Conservation (phyloP, 495 filamentous ascomycete species). For the Trichoderma orchidacearum region DNA sequence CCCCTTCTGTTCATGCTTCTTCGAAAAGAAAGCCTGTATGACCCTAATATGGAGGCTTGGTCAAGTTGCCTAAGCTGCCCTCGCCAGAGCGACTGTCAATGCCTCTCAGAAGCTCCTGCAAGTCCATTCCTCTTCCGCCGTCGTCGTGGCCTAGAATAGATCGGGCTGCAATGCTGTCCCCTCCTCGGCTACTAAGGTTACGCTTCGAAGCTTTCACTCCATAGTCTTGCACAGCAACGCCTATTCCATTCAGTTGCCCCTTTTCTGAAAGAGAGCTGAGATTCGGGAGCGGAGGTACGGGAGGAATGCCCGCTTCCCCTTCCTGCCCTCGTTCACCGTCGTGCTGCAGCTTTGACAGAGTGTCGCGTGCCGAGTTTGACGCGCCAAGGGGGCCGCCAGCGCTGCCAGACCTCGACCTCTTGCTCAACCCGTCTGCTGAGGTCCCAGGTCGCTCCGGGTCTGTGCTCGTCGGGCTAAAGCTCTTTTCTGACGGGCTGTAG, state of each 20-base stretch:
- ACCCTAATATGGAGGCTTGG: conserved; percentile 28
- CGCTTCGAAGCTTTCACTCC: conserved; percentile 14
- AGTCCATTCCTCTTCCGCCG: conserved; percentile 21
- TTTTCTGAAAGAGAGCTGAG: conserved; percentile 5
- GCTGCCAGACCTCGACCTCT: conserved; percentile 1
- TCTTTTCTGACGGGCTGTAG: conserved; percentile 36
- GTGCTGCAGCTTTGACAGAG: neutral
- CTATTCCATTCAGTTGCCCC: neutral
- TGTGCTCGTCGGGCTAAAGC: conserved; percentile 26
- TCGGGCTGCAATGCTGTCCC: conserved; percentile 16
- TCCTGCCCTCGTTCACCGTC: conserved; percentile 9
- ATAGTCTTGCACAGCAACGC: conserved; percentile 14
- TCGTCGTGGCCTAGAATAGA: conserved; percentile 12
- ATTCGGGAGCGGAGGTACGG: conserved; percentile 27
- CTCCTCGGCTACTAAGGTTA: conserved; percentile 25
- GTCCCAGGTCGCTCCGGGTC: conserved; percentile 11
- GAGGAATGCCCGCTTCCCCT: conserved; percentile 17
- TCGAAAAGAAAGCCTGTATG: neutral
- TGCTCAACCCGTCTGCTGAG: conserved; percentile 7
- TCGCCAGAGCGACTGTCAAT: conserved; percentile 31
- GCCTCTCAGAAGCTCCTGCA: conserved; percentile 28
- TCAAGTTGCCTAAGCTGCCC: conserved; percentile 23
- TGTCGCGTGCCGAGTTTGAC: conserved; percentile 26
- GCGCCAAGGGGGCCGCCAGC: conserved; percentile 29
- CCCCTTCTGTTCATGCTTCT: too few relatives aligned